Conservation (phyloP, 2,329 filamentous ascomycete genomes). For the Fusarium tjaetaba region DNA sequence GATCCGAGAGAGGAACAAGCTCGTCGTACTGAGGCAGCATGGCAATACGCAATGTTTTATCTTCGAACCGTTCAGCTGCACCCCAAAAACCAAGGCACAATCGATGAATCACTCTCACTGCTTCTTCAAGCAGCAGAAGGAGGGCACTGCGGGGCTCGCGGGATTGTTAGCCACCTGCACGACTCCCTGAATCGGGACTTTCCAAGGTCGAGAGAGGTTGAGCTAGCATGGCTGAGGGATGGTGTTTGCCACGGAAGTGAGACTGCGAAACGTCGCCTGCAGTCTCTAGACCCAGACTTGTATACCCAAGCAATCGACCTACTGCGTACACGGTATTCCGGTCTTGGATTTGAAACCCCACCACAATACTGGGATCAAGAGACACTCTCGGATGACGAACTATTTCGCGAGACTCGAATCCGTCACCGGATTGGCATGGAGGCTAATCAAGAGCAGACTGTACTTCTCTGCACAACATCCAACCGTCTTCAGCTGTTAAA, state of each 20-base stretch:
- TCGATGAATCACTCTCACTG: not conserved
- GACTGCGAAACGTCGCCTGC: not conserved
- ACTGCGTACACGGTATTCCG: not conserved
- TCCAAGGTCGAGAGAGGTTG: not conserved
- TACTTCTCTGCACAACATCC: not conserved
- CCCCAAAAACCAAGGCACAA: not conserved
- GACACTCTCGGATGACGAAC: rapidly evolving
- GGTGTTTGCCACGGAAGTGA: not conserved
- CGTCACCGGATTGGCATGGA: not conserved
- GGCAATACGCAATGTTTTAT: not conserved
- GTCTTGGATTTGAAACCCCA: rapidly evolving
- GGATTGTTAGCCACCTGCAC: not conserved
- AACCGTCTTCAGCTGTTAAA: not conserved
- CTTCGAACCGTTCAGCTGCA: not conserved
- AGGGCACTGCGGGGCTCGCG: not conserved
- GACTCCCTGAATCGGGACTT: not conserved
- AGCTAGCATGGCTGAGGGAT: not conserved
- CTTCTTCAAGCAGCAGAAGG: not conserved
- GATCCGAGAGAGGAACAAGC: rapidly evolving
- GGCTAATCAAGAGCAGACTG: not conserved
- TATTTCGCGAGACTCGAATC: not conserved
- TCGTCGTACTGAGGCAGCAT: not conserved
- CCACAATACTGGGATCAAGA: not conserved
- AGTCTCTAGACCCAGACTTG: not conserved
- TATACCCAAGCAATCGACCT: too few species aligned